Conservation (phyloP, 2,329 filamentous ascomycete genomes). For the Trichophyton verrucosum region DNA sequence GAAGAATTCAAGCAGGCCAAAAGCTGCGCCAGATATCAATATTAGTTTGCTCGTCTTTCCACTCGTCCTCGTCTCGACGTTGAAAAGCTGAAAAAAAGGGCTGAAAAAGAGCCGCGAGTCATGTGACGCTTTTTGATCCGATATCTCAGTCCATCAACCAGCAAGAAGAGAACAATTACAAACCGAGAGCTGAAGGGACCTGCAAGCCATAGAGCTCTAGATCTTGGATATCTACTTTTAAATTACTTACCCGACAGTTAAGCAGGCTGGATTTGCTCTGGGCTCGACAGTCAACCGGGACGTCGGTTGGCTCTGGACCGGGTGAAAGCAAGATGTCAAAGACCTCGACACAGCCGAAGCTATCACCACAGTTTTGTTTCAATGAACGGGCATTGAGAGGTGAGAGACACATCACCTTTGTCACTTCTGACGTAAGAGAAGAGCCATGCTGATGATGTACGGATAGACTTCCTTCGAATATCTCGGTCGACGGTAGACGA, state of each 20-base stretch:
- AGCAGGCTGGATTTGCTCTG: constrained; percentile 33
- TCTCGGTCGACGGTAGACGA: constrained; percentile 82
- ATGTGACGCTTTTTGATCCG: neutral
- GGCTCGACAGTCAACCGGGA: constrained; percentile 18
- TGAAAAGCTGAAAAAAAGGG: neutral
- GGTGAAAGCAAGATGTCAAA: constrained; percentile 24
- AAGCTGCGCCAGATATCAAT: neutral
- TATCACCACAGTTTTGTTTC: constrained; percentile 70
- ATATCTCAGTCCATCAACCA: neutral
- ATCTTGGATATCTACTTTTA: neutral
- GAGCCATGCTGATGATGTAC: constrained; percentile 3
- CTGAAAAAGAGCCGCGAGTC: neutral
- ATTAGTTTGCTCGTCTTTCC: neutral
- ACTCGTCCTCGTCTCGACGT: neutral
- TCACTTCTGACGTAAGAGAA: too few relatives aligned
- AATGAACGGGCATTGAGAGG: constrained; percentile 56
- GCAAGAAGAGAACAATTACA: neutral
- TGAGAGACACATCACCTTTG: constrained; percentile 25
- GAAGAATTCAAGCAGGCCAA: neutral
- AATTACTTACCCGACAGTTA: constrained; percentile 2
- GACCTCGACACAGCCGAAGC: constrained; percentile 35
- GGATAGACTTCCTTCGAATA: constrained; percentile 72
- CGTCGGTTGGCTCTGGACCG: constrained; percentile 14
- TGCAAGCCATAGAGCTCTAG: neutral
- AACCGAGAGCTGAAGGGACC: neutral